Conservation (phyloP, 495 filamentous ascomycete species). For the Pseudomonodictys pantanalensis region DNA sequence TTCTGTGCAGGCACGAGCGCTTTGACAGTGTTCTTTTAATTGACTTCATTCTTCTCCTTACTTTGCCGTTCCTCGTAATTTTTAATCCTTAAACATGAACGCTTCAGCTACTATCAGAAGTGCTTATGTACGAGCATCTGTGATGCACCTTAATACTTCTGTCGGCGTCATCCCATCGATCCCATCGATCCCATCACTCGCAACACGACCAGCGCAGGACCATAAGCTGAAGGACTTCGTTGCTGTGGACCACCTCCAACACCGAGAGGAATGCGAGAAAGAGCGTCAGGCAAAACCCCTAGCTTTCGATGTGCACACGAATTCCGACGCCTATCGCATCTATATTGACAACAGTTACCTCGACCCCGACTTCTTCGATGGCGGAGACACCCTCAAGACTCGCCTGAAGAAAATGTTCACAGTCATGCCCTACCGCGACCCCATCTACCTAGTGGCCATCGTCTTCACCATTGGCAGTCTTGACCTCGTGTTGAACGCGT, state of each 20-base stretch:
- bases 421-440: slow-evolving; percentile 13
- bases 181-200: neutral
- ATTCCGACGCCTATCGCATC: neutral
- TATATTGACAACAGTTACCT: neutral
- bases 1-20: neutral
- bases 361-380: neutral
- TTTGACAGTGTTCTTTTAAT: too few species aligned
- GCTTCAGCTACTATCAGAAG: slow-evolving; percentile 20
- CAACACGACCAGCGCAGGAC: neutral
- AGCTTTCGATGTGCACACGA: neutral
- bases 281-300: neutral
- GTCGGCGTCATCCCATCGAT: neutral
- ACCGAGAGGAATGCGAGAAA: slow-evolving; percentile 12
- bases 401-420: slow-evolving; percentile 2
- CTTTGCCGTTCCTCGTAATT: neutral
- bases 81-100: slow-evolving; percentile 10
- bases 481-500: slow-evolving; percentile 15
- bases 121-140: slow-evolving; percentile 10
- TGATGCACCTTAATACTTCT: neutral
- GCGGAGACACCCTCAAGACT: neutral
- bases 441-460: slow-evolving; percentile 16
- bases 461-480: slow-evolving; percentile 9
- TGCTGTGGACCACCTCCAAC: slow-evolving; percentile 11
- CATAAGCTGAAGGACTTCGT: slow-evolving; percentile 5
- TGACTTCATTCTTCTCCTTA: neutral